Percentiles rank a stretch among this genome's conserved stretches.
Evolutionary conservation across 805 yeast genomes (phyloP).

Genomic region (Nakazawaea ishiwadae): DNA sequence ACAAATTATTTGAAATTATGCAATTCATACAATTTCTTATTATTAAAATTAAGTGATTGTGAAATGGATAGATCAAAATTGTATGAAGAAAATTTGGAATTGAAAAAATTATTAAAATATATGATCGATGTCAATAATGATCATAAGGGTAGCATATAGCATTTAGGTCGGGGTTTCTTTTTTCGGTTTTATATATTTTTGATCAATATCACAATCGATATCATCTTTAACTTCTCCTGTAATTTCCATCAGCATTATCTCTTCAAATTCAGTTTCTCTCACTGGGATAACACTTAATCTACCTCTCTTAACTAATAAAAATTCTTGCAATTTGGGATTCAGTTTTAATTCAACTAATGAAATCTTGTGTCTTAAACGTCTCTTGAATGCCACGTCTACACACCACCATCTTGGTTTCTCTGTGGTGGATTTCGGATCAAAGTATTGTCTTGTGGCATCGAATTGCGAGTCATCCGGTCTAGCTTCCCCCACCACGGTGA

Average conservation of each 20-base stretch:
- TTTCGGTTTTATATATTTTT: constrained; percentile 1
- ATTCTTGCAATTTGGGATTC: constrained; percentile 28
- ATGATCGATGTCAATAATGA: constrained; percentile 10
- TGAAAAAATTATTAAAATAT: constrained; percentile 21
- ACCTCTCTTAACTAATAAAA: constrained; percentile 43
- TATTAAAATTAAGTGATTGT: constrained; percentile 17
- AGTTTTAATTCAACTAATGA: constrained; percentile 34
- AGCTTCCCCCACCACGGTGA: constrained; percentile 29
- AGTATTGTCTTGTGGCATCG: constrained; percentile 39
- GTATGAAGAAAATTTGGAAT: constrained; percentile 20
- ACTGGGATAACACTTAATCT: constrained; percentile 51
- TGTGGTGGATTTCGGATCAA: constrained; percentile 38
- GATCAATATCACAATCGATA: constrained; percentile 27
- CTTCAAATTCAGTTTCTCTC: constrained; percentile 34
- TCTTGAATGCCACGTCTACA: constrained; percentile 41
- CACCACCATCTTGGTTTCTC: constrained; percentile 54
- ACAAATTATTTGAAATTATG: constrained; percentile 21
- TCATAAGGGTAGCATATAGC: not conserved
- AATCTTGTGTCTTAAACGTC: constrained; percentile 38
- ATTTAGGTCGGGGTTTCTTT: too few species aligned
- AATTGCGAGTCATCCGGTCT: constrained; percentile 37
- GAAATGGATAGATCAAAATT: constrained; percentile 20
- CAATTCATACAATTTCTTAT: constrained; percentile 18
- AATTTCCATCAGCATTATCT: constrained; percentile 31
- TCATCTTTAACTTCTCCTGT: constrained; percentile 22